A percentile compares a stretch with the other conserved stretches of the same genome.
Evolutionary conservation across 495 filamentous ascomycete genomes (phyloP).

Genomic region (Aspergillus ostianus): DNA sequence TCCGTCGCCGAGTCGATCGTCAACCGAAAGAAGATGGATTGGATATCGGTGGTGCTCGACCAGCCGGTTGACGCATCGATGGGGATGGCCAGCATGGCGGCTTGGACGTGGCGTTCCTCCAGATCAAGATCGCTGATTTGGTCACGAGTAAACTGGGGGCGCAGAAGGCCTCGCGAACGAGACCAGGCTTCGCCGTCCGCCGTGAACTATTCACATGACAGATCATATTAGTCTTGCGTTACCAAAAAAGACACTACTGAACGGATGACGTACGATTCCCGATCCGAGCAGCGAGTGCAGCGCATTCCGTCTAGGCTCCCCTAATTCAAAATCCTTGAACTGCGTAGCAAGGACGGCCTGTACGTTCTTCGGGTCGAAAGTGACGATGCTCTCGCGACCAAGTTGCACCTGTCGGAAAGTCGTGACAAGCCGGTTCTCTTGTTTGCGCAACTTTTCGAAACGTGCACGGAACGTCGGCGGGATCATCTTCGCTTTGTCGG

Average conservation of each 20-base stretch:
- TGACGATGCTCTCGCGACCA: conserved; percentile 34
- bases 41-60: conserved; percentile 52
- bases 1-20: conserved; percentile 67
- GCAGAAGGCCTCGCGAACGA: conserved; percentile 53
- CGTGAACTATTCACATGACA: conserved; percentile 39
- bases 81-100: conserved; percentile 39
- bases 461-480: conserved; percentile 26
- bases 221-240: neutral
- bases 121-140: conserved; percentile 52
- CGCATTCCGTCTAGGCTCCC: conserved; percentile 28
- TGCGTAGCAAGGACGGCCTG: conserved; percentile 54
- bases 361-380: conserved; percentile 54
- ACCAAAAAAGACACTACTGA: neutral
- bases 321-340: conserved; percentile 52
- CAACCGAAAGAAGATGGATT: conserved; percentile 60
- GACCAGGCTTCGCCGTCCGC: conserved; percentile 50
- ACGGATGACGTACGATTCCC: conserved; percentile 43
- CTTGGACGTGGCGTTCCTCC: conserved; percentile 50
- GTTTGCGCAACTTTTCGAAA: conserved; percentile 20
- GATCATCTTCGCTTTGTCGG: conserved; percentile 29
- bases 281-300: conserved; percentile 43
- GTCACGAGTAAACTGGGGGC: conserved; percentile 53
- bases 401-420: conserved; percentile 29
- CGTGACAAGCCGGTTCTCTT: conserved; percentile 29
- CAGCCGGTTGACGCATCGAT: conserved; percentile 37